These are phyloP conservation scores for Solanum ossicruentum DNA, from an alignment of 257 asterid genomes.

Conservation along the genomic window DNA sequence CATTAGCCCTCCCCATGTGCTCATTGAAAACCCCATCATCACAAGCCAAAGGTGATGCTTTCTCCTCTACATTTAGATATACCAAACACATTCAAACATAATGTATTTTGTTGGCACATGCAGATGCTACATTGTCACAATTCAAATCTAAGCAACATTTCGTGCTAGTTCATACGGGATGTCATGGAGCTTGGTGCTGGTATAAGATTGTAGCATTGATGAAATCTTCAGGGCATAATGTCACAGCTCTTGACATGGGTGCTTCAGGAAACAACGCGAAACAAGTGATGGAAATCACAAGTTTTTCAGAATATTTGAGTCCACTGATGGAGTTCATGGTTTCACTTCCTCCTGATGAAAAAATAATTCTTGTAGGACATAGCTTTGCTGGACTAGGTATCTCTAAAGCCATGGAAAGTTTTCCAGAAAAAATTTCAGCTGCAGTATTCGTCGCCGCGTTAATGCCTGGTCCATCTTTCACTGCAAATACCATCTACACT, in stretches of 20 bases:
- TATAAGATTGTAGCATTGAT: not conserved
- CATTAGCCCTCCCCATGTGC: slow-evolving; percentile 45
- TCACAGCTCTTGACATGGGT: not conserved
- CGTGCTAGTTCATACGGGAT: not conserved
- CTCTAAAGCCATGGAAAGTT: not conserved
- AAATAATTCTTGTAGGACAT: not conserved
- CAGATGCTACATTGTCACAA: no score
- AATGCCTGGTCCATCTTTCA: slow-evolving; percentile 13
- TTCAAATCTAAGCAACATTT: not conserved
- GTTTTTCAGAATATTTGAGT: not conserved
- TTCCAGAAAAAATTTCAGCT: not conserved
- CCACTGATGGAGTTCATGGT: not conserved
- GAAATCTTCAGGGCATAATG: not conserved
- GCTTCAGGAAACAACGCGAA: not conserved
- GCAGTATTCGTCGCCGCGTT: not conserved
- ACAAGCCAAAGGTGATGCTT: slow-evolving; percentile 27
- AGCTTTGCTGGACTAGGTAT: not conserved
- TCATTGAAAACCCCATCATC: slow-evolving; percentile 25
- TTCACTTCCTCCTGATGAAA: not conserved
- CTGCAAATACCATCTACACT: not conserved
- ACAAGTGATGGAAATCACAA: not conserved
- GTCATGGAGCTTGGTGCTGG: not conserved
- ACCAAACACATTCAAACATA: no score
- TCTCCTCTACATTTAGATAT: not conserved
- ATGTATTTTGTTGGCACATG: no score